Evolutionary conservation across 345 rosid genomes (phyloP), one percentile per base, ranked within the genome.

Genomic region (Corymbia maculata): DNA sequence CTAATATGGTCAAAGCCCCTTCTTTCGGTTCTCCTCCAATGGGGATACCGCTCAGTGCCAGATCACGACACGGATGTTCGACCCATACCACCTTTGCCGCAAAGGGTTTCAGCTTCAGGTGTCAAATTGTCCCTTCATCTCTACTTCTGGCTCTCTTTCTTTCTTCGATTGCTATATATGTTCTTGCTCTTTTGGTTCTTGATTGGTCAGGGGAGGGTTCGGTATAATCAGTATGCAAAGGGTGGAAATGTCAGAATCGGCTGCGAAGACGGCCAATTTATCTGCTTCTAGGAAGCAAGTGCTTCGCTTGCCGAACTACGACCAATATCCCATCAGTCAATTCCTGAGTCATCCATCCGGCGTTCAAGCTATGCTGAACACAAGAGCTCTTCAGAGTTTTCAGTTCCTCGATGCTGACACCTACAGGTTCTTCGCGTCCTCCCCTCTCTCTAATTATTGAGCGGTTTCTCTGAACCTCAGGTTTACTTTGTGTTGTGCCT

Each of bases 311-410:
- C 94, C 96, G 80, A 90, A 79, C 88, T 90, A 57, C 82, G 91
- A 87, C 28, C 49, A 88, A 52, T 93, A 90, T 51, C 93, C 93
- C 85, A 92, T 96, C 52, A 89, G 92, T 86, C 95, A 94, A 50
- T 97, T 97, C 86, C 66, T 97, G 88, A 93, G 89, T 64, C 96
- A 96, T 42, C 96, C 97, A 51, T 93, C 94, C 57, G 99, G 98
- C 17, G 90, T 94, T 90, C 89, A 95, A 88, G 95, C 97, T 68
- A 89, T 97, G 52, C 90, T 97, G 90, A 97, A 97, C 87, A 93
- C 95, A 14, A 92, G 92, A 9, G 94, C 95, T 85, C 91, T 97
- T 90, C 93, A 94, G 87, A 91, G 93, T 88, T 93, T 93, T 89
- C 93, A 93, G 70, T 86, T 90, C 86, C 88, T 97, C 87, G 95